Base-by-base conservation (phyloP, 1,139 yeast species). In the Diutina pseudorugosa region DNA sequence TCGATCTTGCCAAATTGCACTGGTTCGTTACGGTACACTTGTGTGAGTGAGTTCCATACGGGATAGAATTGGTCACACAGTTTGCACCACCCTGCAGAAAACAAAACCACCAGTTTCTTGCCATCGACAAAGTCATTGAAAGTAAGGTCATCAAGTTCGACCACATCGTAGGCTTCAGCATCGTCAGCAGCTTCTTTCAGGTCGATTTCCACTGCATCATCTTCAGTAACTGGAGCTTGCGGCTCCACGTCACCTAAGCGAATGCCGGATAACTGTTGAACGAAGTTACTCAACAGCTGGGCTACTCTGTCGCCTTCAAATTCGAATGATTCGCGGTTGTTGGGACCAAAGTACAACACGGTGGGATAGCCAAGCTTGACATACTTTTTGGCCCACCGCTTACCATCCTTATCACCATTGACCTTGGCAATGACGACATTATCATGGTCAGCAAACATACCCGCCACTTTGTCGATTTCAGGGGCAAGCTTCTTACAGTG, bases 401-500 rank as follows among this genome's bases (percentile, higher is more conserved):
- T 73, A 1, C 79, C 79, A 62, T 83, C 75, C 54, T 70, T 70
- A 59, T 85, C 93, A 3, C 87, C 93, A 63, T 86, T 85, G 53
- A 85, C 74, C 62, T 82, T 81, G 23, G 76, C 80, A 42, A 80
- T 69, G 58, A 76, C 79, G 23, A 85, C 63, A 48, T 76, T 73
- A 4, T 72, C 72, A 30, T 67, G 65, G 40, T 72, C 75, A 19
- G 65, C 67, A 60, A 75, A 84, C 9, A 72, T 59, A 4, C 73
- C 75, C 1, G 83, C 82, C 48, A 84, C 70, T 61, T 76, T 71
- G 56, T 82, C 87, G 65, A 80, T 80, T 4, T 74, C 73, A 8
- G 94, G 94, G 63, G 76, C 76, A 62, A 86, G 66, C 53, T 71
- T 75, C 65, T 80, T 79, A 68, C 94, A 86, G 68, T 86, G 91